Evolutionary conservation across 495 filamentous ascomycete genomes (phyloP).

Genomic region (Aspergillus biplanus): DNA sequence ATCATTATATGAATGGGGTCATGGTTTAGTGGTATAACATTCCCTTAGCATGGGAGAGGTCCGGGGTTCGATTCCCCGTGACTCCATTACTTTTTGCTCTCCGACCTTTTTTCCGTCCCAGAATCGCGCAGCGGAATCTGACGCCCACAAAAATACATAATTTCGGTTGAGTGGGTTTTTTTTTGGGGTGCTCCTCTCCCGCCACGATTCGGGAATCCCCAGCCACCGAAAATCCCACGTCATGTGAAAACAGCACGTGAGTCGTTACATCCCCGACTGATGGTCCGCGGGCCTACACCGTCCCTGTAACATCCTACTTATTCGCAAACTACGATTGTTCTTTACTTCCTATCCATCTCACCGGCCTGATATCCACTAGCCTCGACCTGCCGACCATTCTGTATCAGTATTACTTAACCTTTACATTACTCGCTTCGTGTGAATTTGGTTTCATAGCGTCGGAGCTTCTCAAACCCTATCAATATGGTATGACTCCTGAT

Average conservation of each 20-base stretch:
- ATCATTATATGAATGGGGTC: not conserved
- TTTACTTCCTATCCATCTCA: not conserved
- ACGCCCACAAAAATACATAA: too few relatives aligned
- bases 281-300: not conserved
- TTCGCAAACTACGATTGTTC: not conserved
- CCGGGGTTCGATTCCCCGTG: conserved; percentile 59
- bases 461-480: not conserved
- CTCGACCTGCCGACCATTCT: too few relatives aligned
- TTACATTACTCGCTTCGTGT: too few relatives aligned
- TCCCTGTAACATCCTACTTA: not conserved
- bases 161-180: too few relatives aligned
- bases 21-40: conserved; percentile 44
- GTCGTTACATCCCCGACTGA: conserved; percentile 9
- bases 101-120: too few relatives aligned
- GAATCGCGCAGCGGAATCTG: too few relatives aligned
- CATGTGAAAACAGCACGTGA: conserved; percentile 20
- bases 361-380: not conserved
- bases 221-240: conserved; percentile 7
- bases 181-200: too few relatives aligned
- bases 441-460: too few relatives aligned
- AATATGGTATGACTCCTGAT: conserved; percentile 3
- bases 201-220: conserved; percentile 3
- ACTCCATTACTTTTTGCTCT: conserved; percentile 23
- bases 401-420: too few relatives aligned
- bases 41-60: conserved; percentile 52